phyloP scores from a whole-genome alignment of 371 early-diverging fungal species.

The Lichtheimia ramosa region DNA sequence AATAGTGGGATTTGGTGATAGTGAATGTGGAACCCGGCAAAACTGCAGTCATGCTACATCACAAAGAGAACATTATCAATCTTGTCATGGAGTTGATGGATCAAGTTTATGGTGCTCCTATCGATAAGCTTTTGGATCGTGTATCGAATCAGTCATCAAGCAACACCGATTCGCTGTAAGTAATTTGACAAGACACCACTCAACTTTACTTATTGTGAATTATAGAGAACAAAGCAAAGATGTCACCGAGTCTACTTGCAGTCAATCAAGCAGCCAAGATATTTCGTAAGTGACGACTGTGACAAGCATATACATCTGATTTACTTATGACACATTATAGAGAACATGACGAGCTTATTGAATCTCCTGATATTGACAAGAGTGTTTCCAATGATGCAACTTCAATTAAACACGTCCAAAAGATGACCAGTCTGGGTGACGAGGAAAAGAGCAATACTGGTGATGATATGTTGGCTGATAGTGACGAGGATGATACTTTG shows the following conservation, averaged over 20 bases:
- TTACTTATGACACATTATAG: neutral
- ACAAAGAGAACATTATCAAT: slow-evolving; percentile 23
- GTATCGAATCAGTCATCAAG: neutral
- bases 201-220: too few relatives aligned
- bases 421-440: neutral
- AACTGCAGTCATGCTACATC: slow-evolving; percentile 32
- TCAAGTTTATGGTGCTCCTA: slow-evolving; percentile 13
- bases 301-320: neutral
- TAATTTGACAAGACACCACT: neutral
- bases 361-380: too few relatives aligned
- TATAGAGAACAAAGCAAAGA: neutral
- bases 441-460: neutral
- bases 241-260: neutral
- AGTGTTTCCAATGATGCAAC: too few relatives aligned
- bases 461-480: neutral
- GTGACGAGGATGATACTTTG: slow-evolving; percentile 4
- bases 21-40: slow-evolving; percentile 50
- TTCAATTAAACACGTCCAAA: neutral
- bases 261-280: neutral
- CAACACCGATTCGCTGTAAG: neutral
- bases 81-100: slow-evolving; percentile 21
- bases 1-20: slow-evolving; percentile 4
- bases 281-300: neutral
- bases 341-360: neutral
- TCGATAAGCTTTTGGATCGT: slow-evolving; percentile 11